Base-by-base conservation (phyloP, 768 basidiomycete species). In the Suillus occidentalis region DNA sequence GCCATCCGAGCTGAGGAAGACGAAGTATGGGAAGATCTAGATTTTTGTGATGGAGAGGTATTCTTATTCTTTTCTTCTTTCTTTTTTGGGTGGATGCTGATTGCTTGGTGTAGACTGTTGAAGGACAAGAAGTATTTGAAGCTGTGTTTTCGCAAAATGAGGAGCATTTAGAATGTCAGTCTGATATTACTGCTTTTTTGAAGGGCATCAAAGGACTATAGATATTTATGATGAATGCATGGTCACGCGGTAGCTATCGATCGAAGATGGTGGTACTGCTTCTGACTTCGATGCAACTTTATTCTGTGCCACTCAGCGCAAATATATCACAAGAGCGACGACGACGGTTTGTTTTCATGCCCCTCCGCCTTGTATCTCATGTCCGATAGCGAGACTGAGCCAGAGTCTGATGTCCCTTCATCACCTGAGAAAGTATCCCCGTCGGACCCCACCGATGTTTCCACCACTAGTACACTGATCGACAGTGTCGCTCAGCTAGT, bases 1-100 rank as follows among this genome's bases (percentile, higher is more conserved):
- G 79, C 83, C n/a, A 87, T 93, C 45, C 84, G 90, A 36, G 78
- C 79, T 3, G 92, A 94, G 72, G 90, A 92, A 70, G 92, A 93
- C 61, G 92, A 92, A 71, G 77, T 76, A 61, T 95, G 92, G 92
- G 78, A 87, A 69, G 80, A 85, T 55, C 78, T 92, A 28, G 81
- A 87, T 58, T 93, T 88, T 73, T 87, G 80, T 70, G 87, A 87
- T 68, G 81, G 81, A 45, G 83, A 85, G 78, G 92, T 94, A 67
- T 63, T 85, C 74, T 34, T 93, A 67, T 63, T 85, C 74, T 34
- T 61, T 40, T 31, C 37, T 62, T 40, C 14, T 34, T 36, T 40
- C 31, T 37, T 28, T 36, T 9, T 36, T 62, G 10, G 31, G 16
- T 59, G 28, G 12, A 20, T 64, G 59, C 64, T 68, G 60, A 66